These are phyloP conservation scores for Purpureocillium lavendulum DNA, from an alignment of 2,329 filamentous ascomycete species.

Conservation along the genomic window DNA sequence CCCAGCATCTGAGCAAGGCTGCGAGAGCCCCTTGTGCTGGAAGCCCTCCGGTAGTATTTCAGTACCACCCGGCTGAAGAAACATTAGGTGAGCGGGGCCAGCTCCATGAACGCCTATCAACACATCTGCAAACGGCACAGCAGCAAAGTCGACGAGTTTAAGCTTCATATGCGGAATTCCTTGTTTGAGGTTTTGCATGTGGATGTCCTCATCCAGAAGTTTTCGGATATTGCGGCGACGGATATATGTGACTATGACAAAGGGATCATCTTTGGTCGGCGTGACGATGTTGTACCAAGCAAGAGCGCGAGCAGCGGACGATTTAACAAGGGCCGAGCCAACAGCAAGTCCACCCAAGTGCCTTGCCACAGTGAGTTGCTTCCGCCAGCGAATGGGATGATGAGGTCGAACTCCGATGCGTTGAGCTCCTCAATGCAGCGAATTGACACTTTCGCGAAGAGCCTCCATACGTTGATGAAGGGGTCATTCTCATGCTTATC, in stretches of 20 bases:
- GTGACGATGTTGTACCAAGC: conserved; percentile 15
- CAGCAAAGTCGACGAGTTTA: conserved; percentile 26
- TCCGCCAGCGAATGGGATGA: conserved; percentile 24
- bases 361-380: conserved; percentile 33
- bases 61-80: too few relatives aligned
- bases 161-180: conserved; percentile 18
- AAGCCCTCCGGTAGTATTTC: too few relatives aligned
- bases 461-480: conserved; percentile 27
- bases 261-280: conserved; percentile 1
- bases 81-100: too few relatives aligned
- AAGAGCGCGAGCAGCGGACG: conserved; percentile 23
- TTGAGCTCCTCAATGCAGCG: conserved; percentile 17
- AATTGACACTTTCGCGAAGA: conserved; percentile 21
- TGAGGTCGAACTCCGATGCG: not conserved
- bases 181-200: conserved; percentile 16
- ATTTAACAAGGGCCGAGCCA: conserved; percentile 14
- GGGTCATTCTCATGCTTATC: conserved; percentile 21
- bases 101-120: conserved; percentile 35
- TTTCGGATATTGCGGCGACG: conserved; percentile 22
- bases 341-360: conserved; percentile 25
- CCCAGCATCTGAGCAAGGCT: too few relatives aligned
- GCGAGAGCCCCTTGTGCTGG: too few relatives aligned
- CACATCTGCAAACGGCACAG: conserved; percentile 27
- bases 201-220: conserved; percentile 17
- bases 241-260: conserved; percentile 25